Conservation (phyloP, 352 stramenopile genomes). For the Globisporangium paroecandrum region DNA sequence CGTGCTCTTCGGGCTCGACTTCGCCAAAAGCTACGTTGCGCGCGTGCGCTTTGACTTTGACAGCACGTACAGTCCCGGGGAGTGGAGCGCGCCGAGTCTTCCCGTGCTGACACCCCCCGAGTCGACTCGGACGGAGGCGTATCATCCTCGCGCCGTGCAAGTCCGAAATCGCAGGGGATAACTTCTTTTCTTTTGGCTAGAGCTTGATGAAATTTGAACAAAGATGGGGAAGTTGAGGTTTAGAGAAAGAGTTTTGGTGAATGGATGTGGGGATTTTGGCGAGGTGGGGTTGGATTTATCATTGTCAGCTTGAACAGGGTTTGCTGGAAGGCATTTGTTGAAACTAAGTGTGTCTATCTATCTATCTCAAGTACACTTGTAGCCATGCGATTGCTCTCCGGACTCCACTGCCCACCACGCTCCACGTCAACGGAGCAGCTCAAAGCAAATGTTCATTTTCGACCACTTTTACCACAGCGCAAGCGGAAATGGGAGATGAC, state of each 20-base stretch:
- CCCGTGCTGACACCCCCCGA: constrained; percentile 40
- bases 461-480: no score
- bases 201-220: background rate
- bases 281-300: no score
- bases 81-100: constrained; percentile 59
- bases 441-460: no score
- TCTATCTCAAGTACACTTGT: no score
- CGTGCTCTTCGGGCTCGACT: constrained; percentile 67
- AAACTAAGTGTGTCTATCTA: no score
- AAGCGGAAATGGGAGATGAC: no score
- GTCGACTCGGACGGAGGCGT: constrained; percentile 8
- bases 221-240: background rate
- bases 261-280: no score
- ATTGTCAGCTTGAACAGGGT: no score
- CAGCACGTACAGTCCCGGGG: constrained; percentile 32
- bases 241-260: background rate
- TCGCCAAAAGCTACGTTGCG: constrained; percentile 71
- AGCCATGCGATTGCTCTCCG: no score
- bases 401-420: no score
- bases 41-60: constrained; percentile 69
- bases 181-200: background rate
- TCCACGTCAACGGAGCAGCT: no score
- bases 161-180: constrained; percentile 1
- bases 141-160: constrained; percentile 3
- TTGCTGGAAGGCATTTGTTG: no score